phyloP scores from a whole-genome alignment of 2,329 filamentous ascomycete species.

The Fusarium sambucinum region DNA sequence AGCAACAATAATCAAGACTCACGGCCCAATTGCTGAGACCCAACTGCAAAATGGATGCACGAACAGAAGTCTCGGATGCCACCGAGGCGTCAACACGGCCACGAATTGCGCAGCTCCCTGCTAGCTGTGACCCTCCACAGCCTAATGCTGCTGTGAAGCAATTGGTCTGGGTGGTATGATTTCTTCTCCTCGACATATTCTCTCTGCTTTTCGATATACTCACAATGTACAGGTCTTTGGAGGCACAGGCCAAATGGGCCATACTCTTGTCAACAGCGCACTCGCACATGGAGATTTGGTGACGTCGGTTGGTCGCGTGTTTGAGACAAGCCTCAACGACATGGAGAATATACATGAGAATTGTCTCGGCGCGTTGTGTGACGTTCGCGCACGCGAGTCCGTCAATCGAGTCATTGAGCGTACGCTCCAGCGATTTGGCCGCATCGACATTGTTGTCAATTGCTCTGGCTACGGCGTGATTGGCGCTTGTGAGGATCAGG shows the following conservation, averaged over 20 bases:
- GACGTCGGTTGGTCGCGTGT: conserved; percentile 84
- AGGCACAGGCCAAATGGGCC: conserved; percentile 96
- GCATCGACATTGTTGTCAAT: conserved; percentile 90
- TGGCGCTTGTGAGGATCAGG: conserved; percentile 95
- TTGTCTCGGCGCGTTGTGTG: conserved; percentile 86
- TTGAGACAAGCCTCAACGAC: conserved; percentile 78
- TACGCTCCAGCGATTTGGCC: conserved; percentile 80
- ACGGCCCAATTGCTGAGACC: not conserved
- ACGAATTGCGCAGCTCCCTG: conserved; percentile 71
- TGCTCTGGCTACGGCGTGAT: conserved; percentile 97
- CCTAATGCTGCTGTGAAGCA: conserved; percentile 76
- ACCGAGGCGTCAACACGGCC: conserved; percentile 47
- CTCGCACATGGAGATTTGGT: conserved; percentile 86
- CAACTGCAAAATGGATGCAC: conserved; percentile 43
- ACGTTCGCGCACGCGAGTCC: conserved; percentile 85
- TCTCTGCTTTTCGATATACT: not conserved
- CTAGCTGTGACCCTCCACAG: conserved; percentile 87
- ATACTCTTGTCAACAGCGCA: conserved; percentile 86
- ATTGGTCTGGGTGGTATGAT: conserved; percentile 85
- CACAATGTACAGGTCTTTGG: conserved; percentile 78
- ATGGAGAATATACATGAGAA: conserved; percentile 79
- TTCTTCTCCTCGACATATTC: not conserved
- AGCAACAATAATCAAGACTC: not conserved
- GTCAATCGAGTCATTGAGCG: conserved; percentile 78
- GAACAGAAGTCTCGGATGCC: conserved; percentile 44